Base-by-base conservation (phyloP, 2,329 filamentous ascomycete species). In the Xylaria sp. region DNA sequence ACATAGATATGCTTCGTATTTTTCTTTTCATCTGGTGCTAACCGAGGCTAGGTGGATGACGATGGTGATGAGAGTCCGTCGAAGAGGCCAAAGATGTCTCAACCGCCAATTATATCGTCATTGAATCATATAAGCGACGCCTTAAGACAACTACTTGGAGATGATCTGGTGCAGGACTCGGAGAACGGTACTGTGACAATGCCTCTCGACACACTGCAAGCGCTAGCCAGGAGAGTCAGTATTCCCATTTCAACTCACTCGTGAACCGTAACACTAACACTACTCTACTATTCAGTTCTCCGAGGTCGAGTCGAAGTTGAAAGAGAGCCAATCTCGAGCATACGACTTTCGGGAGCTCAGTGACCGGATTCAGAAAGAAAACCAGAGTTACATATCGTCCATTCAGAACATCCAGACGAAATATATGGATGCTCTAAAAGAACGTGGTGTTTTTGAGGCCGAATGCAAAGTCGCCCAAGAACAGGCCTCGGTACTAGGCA, bases 341-440 rank as follows among this genome's bases (percentile, higher is more conserved):
- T 62, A 65, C 0, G 68, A 75, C 50, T 75, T 78, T 39, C 75
- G 76, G 37, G 70, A 73, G 13, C 71, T 78, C 1, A 78, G 81
- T 37, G 67, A 75, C 39, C 72, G 70, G 1, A 73, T 83, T 0
- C 77, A 83, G 57, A 69, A 67, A 18, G 77, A 81, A 53, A 68
- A 80, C 13, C 75, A 78, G 35, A 79, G 79, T 16, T 75, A 79
- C 55, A 72, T 78, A 53, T 73, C 72, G 19, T 80, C 79, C 1
- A 69, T 79, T 2, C 72, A 73, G 19, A 70, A 71, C 4, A 76
- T 83, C 3, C 78, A 83, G 54, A 69, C 72, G 6, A 76, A 75
- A 49, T 80, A 79, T 59, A 77, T 80, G 63, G 74, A 74, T 11
- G 81, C 83, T 2, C 58, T 70, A 30, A 57, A 67, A 58, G 69